phyloP scores from a whole-genome alignment of 192 early-diverging fungal genomes.

The Funneliformis mosseae region DNA sequence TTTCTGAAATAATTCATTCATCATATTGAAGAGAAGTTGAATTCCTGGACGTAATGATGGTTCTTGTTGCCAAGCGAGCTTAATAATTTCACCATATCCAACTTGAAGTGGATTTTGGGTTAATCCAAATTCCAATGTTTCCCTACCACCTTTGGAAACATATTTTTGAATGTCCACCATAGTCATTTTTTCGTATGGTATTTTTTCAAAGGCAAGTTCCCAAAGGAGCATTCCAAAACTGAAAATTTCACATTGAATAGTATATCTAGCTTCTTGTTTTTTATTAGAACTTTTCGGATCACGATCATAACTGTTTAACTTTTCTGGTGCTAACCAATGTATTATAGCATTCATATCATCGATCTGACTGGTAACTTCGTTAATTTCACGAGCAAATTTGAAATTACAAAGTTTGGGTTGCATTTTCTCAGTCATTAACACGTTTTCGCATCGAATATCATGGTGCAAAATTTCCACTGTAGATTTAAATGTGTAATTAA shows the following conservation, averaged over 20 bases:
- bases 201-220: constrained; percentile 8
- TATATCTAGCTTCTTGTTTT: background rate
- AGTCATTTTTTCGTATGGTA: background rate
- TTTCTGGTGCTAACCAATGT: constrained; percentile 31
- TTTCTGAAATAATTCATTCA: background rate
- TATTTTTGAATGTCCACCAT: background rate
- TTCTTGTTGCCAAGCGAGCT: constrained; percentile 24
- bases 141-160: constrained; percentile 7
- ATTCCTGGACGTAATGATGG: background rate
- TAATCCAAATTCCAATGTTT: background rate
- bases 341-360: constrained; percentile 9
- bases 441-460: constrained; percentile 33
- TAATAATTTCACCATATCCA: background rate
- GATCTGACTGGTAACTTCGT: background rate
- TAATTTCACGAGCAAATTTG: background rate
- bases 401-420: constrained; percentile 27
- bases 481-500: background rate
- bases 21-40: background rate
- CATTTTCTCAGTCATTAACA: background rate
- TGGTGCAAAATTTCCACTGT: constrained; percentile 14
- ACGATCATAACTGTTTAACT: background rate
- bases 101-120: background rate
- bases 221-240: constrained; percentile 21
- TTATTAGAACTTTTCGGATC: background rate
- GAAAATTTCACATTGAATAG: constrained; percentile 33